A percentile compares a stretch with the other conserved stretches of the same genome.
Evolutionary conservation across 805 yeast species (phyloP).

Genomic region (Metschnikowia matae): DNA sequence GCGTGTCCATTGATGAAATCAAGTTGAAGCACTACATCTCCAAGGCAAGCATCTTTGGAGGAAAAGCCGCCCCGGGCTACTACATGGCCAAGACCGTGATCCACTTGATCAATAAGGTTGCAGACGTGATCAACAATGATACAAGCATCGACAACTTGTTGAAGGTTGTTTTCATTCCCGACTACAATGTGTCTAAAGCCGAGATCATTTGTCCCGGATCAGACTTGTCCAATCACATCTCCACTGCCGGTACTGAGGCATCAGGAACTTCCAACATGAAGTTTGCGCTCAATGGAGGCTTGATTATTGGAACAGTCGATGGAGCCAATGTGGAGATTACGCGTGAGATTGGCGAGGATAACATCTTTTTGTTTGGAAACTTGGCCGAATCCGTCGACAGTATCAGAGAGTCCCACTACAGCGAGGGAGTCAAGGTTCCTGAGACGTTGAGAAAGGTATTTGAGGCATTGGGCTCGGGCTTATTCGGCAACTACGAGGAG

Average conservation of each 20-base stretch:
- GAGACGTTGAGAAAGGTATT: slow-evolving; percentile 60
- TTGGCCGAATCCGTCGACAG: slow-evolving; percentile 87
- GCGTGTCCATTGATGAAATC: slow-evolving; percentile 36
- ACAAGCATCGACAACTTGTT: slow-evolving; percentile 67
- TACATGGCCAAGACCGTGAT: slow-evolving; percentile 91
- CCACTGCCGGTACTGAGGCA: slow-evolving; percentile 97
- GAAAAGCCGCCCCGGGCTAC: slow-evolving; percentile 97
- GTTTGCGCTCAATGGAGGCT: slow-evolving; percentile 90
- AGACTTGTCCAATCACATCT: slow-evolving; percentile 88
- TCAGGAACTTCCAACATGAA: slow-evolving; percentile 96
- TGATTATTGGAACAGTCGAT: slow-evolving; percentile 91
- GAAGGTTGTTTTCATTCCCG: slow-evolving; percentile 86
- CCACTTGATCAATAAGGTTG: slow-evolving; percentile 77
- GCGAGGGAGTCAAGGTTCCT: slow-evolving; percentile 57
- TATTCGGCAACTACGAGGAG: slow-evolving; percentile 67
- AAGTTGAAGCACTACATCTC: slow-evolving; percentile 66
- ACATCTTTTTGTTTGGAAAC: slow-evolving; percentile 88
- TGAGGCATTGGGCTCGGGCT: slow-evolving; percentile 59
- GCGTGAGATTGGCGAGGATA: slow-evolving; percentile 89
- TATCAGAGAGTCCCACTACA: slow-evolving; percentile 69
- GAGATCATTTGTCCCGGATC: slow-evolving; percentile 88
- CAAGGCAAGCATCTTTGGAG: slow-evolving; percentile 82
- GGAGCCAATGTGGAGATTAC: slow-evolving; percentile 96
- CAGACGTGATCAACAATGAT: slow-evolving; percentile 76
- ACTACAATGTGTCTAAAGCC: slow-evolving; percentile 91